A percentile compares a stretch with the other conserved stretches of the same genome.
phyloP scores from a whole-genome alignment of 139 green algal genomes.

The Yamagishiella unicocca region DNA sequence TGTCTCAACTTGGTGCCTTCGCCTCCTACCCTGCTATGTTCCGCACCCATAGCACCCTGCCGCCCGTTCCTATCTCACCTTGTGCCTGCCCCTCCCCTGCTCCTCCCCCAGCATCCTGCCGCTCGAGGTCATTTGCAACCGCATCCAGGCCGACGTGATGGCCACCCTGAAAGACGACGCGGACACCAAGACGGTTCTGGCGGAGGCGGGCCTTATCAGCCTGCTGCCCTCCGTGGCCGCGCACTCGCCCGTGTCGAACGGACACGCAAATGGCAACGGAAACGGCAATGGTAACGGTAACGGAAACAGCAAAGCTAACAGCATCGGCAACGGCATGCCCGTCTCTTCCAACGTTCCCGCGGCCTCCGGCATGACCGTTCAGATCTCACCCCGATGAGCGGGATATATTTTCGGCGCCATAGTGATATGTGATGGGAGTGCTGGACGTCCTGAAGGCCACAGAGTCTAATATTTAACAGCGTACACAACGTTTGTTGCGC shows the following conservation, averaged over 20 bases:
- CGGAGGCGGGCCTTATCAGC: constrained; percentile 15
- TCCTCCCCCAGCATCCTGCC: constrained; percentile 56
- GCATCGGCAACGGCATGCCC: background rate
- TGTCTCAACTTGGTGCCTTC: no score
- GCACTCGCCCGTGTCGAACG: no score
- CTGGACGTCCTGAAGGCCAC: no score
- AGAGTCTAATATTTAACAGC: no score
- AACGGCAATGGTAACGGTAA: constrained; percentile 17
- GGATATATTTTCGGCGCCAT: no score
- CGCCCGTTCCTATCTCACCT: no score
- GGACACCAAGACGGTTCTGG: constrained; percentile 45
- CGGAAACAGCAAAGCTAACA: constrained; percentile 6
- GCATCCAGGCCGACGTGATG: constrained; percentile 62
- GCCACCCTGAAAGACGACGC: constrained; percentile 58
- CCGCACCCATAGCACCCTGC: no score
- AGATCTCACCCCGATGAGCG: background rate
- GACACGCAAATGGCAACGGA: background rate
- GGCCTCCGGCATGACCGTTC: background rate
- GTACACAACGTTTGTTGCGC: constrained; percentile 15
- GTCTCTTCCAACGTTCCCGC: background rate
- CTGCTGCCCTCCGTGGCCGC: background rate
- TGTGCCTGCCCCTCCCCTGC: background rate
- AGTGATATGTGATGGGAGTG: no score
- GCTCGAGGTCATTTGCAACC: constrained; percentile 59
- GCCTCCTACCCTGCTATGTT: background rate